These are phyloP conservation scores for Pestalotiopsis sp. DNA, from an alignment of 2,329 filamentous ascomycete species.

Conservation along the genomic window DNA sequence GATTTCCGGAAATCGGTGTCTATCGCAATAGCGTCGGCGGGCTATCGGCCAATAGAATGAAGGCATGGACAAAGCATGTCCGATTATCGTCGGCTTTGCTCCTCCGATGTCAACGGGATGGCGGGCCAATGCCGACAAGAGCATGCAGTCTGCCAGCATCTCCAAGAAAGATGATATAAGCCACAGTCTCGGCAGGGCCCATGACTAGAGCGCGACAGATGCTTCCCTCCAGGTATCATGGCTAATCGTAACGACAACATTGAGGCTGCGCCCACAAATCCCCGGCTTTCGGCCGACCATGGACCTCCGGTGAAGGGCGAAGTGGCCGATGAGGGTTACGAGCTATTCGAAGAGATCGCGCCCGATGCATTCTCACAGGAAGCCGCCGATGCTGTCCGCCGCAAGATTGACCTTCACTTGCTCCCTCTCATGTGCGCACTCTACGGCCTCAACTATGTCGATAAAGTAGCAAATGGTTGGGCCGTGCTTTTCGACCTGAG, in stretches of 20 bases:
- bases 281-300: neutral
- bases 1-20: neutral
- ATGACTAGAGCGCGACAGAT: neutral
- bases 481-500: slow-evolving; percentile 26
- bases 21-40: neutral
- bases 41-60: neutral
- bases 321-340: slow-evolving; percentile 25
- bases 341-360: slow-evolving; percentile 22
- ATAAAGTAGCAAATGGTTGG: slow-evolving; percentile 33
- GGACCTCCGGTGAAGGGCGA: slow-evolving; percentile 17
- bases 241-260: neutral
- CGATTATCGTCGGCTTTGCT: neutral
- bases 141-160: neutral
- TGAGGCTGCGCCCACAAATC: neutral
- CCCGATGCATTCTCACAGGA: slow-evolving; percentile 19
- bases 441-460: slow-evolving; percentile 61
- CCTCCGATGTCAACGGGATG: neutral
- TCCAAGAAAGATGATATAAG: neutral
- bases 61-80: neutral
- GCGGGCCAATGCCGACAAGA: neutral
- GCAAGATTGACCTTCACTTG: slow-evolving; percentile 47
- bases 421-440: slow-evolving; percentile 58
- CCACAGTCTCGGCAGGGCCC: neutral
- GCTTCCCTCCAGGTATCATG: neutral
- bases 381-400: slow-evolving; percentile 19